These are phyloP conservation scores for Dioszegia aurantiaca DNA, from an alignment of 768 basidiomycete species.

Conservation along the genomic window DNA sequence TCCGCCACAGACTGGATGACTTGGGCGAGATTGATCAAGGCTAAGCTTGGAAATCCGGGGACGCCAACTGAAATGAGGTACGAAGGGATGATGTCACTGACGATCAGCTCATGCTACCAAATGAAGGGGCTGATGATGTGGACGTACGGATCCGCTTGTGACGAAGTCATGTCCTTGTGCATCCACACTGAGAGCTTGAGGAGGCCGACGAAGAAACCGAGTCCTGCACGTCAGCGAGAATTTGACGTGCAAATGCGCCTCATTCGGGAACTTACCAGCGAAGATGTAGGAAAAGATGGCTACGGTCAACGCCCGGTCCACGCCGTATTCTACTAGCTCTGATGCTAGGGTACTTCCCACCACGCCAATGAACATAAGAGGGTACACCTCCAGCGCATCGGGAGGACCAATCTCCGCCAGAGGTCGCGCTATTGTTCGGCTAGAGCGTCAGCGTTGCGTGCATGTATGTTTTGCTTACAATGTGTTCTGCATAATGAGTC, in stretches of 20 bases:
- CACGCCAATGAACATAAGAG: slow-evolving; percentile 22
- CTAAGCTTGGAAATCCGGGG: slow-evolving; percentile 21
- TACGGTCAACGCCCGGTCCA: slow-evolving; percentile 7
- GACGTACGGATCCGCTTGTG: slow-evolving; percentile 12
- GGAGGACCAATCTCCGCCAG: slow-evolving; percentile 15
- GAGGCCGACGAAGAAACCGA: slow-evolving; percentile 23
- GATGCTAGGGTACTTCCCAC: slow-evolving; percentile 17
- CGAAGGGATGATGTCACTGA: slow-evolving; percentile 13
- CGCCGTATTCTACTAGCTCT: slow-evolving; percentile 11
- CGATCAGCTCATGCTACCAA: too few species aligned
- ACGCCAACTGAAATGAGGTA: slow-evolving; percentile 21
- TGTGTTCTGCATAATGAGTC: slow-evolving; percentile 17
- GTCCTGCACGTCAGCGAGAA: slow-evolving; percentile 10
- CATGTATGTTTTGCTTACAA: slow-evolving; percentile 16
- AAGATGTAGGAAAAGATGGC: slow-evolving; percentile 16
- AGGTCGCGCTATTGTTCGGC: slow-evolving; percentile 9
- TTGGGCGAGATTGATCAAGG: slow-evolving; percentile 16
- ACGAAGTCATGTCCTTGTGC: slow-evolving; percentile 16
- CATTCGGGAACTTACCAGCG: slow-evolving; percentile 13
- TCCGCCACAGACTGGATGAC: slow-evolving; percentile 7
- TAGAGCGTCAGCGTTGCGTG: background rate
- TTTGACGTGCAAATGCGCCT: too few species aligned
- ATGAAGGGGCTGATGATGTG: too few species aligned
- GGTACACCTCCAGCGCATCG: slow-evolving; percentile 22
- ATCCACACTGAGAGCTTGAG: slow-evolving; percentile 20